Percentiles rank a stretch among this genome's conserved stretches.
phyloP scores from a whole-genome alignment of 306 rosid species.

The Arachis hypogaea region DNA sequence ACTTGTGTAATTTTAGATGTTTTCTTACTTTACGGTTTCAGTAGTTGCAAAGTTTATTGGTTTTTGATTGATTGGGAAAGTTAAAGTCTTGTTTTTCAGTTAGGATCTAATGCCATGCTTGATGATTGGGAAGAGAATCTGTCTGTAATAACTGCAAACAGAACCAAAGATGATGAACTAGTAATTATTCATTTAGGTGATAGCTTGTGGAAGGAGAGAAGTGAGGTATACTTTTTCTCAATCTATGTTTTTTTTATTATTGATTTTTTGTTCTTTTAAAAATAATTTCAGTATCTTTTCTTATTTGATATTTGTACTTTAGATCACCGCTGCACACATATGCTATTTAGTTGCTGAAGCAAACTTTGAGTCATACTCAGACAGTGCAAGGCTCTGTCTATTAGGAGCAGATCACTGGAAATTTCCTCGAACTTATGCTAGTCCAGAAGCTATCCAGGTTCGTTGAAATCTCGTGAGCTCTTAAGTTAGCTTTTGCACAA shows the following conservation, averaged over 20 bases:
- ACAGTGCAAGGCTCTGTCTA: slow-evolving; percentile 85
- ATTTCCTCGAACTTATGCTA: slow-evolving; percentile 86
- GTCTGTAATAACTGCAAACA: slow-evolving; percentile 88
- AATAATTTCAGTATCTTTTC: slow-evolving; percentile 26
- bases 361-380: slow-evolving; percentile 81
- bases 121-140: slow-evolving; percentile 94
- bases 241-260: slow-evolving; percentile 16
- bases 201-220: slow-evolving; percentile 88
- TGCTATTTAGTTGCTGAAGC: slow-evolving; percentile 96
- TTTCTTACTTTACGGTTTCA: slow-evolving; percentile 14
- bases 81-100: slow-evolving; percentile 46
- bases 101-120: slow-evolving; percentile 71
- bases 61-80: slow-evolving; percentile 31
- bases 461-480: slow-evolving; percentile 29
- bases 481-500: slow-evolving; percentile 19
- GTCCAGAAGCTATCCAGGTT: slow-evolving; percentile 98
- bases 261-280: background rate
- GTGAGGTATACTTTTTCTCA: slow-evolving; percentile 60
- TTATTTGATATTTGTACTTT: slow-evolving; percentile 43
- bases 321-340: slow-evolving; percentile 94
- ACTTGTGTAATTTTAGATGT: background rate
- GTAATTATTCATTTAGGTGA: slow-evolving; percentile 92
- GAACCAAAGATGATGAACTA: slow-evolving; percentile 93
- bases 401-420: slow-evolving; percentile 98
- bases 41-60: slow-evolving; percentile 26